Conservation (phyloP, 441 rosid genomes). For the Corymbia citriodora region DNA sequence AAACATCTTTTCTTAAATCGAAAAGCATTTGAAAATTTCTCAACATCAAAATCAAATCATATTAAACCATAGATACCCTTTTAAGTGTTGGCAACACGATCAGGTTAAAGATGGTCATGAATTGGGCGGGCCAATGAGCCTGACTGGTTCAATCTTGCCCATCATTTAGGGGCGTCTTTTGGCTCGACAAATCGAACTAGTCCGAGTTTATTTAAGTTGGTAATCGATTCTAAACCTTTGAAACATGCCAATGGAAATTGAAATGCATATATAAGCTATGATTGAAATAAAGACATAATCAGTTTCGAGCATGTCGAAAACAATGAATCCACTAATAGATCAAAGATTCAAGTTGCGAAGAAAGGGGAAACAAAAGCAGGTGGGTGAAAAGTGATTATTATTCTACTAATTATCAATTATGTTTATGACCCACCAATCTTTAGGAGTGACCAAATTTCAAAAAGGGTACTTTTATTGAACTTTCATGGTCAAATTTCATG, state of each 20-base stretch:
- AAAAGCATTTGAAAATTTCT: not conserved
- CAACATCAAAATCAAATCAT: fast-evolving
- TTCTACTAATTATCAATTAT: not conserved
- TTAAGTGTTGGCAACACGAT: fast-evolving
- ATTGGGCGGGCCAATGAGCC: fast-evolving
- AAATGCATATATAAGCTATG: not conserved
- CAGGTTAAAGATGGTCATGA: fast-evolving
- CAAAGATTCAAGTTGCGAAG: not conserved
- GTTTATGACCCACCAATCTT: not conserved
- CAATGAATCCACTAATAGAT: not conserved
- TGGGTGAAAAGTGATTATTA: not conserved
- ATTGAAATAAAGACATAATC: not conserved
- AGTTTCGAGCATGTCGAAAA: not conserved
- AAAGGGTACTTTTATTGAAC: not conserved
- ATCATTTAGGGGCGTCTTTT: not conserved
- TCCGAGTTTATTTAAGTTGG: not conserved
- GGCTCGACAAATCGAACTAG: fast-evolving
- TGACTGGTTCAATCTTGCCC: not conserved
- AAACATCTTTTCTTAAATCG: not conserved
- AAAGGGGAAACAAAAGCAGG: not conserved
- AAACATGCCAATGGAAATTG: not conserved
- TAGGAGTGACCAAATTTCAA: not conserved
- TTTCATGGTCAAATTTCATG: not conserved
- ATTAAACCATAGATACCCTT: fast-evolving
- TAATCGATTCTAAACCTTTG: not conserved